Conservation (phyloP, 495 filamentous ascomycete genomes). For the Melanomma pulvis-pyrius region DNA sequence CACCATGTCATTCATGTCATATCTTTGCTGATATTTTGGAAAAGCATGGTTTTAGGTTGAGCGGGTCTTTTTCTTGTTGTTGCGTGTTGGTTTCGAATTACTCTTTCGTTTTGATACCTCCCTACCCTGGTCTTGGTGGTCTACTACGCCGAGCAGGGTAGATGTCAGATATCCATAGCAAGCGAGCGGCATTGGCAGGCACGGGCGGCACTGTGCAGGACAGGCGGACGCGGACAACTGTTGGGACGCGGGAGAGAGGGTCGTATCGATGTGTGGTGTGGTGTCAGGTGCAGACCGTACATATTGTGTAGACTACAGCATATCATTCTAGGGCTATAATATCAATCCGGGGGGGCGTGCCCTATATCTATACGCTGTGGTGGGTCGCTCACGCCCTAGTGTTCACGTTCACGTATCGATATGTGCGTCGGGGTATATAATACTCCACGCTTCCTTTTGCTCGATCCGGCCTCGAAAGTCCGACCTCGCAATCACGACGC, state of each 20-base stretch:
- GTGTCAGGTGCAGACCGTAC: neutral
- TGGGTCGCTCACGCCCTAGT: neutral
- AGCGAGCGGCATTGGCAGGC: slow-evolving; percentile 1
- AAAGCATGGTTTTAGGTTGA: slow-evolving; percentile 15
- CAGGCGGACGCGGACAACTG: neutral
- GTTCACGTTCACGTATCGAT: too few relatives aligned
- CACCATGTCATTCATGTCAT: slow-evolving; percentile 2
- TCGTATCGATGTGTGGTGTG: neutral
- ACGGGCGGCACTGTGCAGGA: neutral
- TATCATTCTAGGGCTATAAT: neutral
- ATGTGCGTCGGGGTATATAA: too few relatives aligned
- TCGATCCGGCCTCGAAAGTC: too few relatives aligned
- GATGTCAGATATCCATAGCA: slow-evolving; percentile 1
- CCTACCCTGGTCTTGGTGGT: neutral
- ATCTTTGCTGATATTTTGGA: slow-evolving; percentile 5
- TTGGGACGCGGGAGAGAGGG: neutral
- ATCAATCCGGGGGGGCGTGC: neutral
- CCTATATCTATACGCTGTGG: neutral
- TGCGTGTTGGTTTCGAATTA: neutral
- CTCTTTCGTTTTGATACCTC: slow-evolving; percentile 7
- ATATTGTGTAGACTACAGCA: neutral
- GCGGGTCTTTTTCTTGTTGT: slow-evolving; percentile 1
- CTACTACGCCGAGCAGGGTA: neutral
- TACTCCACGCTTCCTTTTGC: too few relatives aligned
- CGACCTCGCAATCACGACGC: neutral